A percentile compares a stretch with the other conserved stretches of the same genome.
Evolutionary conservation across 2,329 filamentous ascomycete species (phyloP).

Genomic region (Botrytis galanthina): DNA sequence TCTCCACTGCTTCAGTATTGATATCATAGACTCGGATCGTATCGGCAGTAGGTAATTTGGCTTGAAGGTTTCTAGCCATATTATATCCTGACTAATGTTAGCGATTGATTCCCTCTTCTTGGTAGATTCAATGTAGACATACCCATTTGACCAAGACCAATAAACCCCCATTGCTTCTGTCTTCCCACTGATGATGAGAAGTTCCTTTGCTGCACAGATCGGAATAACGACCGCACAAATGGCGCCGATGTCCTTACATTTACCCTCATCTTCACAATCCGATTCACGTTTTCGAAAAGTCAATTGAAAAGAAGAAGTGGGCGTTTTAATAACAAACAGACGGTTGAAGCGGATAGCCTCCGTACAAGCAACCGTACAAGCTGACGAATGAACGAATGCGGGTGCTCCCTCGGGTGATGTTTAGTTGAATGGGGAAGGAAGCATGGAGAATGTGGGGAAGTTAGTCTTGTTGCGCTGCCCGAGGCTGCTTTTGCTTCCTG

Average conservation of each 20-base stretch:
- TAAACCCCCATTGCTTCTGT: slow-evolving; percentile 55
- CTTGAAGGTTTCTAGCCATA: slow-evolving; percentile 69
- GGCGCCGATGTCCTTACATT: slow-evolving; percentile 30
- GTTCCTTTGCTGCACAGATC: slow-evolving; percentile 30
- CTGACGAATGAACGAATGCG: slow-evolving; percentile 6
- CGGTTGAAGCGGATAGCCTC: neutral
- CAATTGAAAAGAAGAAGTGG: neutral
- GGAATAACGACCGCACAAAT: slow-evolving; percentile 28
- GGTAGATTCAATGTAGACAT: slow-evolving; percentile 33
- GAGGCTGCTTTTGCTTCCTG: neutral
- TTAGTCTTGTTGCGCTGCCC: neutral
- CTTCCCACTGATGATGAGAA: slow-evolving; percentile 49
- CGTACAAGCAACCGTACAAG: neutral
- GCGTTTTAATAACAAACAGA: neutral
- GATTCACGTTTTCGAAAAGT: slow-evolving; percentile 12
- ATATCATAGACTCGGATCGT: slow-evolving; percentile 64
- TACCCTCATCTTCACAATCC: slow-evolving; percentile 29
- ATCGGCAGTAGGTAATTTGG: slow-evolving; percentile 62
- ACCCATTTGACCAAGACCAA: slow-evolving; percentile 62
- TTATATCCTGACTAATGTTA: slow-evolving; percentile 55
- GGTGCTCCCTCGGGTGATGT: neutral
- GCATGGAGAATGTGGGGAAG: slow-evolving; percentile 19
- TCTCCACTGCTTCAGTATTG: slow-evolving; percentile 54
- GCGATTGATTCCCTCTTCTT: slow-evolving; percentile 21
- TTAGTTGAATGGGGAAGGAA: neutral